Evolutionary conservation across 352 stramenopile genomes (phyloP).

Genomic region (Phytophthora vignae): DNA sequence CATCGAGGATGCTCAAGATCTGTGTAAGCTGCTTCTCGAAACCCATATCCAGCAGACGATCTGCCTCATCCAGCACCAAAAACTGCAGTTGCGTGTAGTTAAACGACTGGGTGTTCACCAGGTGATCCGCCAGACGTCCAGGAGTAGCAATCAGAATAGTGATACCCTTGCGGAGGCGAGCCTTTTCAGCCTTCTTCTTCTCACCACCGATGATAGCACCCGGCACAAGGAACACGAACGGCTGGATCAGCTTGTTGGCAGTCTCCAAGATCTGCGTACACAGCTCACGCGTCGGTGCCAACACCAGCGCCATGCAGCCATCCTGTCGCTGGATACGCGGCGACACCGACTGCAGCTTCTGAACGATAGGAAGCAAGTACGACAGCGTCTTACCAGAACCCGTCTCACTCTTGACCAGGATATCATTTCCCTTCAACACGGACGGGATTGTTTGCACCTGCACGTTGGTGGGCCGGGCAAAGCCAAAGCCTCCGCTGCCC

Average conservation of each 20-base stretch:
- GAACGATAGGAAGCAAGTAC: conserved; percentile 96
- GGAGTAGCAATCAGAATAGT: conserved; percentile 98
- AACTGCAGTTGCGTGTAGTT: conserved; percentile 92
- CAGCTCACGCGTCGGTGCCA: conserved; percentile 96
- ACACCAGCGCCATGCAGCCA: conserved; percentile 91
- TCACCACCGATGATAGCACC: conserved; percentile 95
- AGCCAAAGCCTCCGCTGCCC: conserved; percentile 73
- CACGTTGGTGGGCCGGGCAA: conserved; percentile 78
- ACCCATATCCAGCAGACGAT: conserved; percentile 99
- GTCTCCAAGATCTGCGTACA: conserved; percentile 97
- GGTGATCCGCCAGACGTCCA: conserved; percentile 95
- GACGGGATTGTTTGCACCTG: conserved; percentile 85
- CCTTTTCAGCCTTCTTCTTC: conserved; percentile 92
- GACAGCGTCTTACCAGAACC: conserved; percentile 97
- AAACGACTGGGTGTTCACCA: conserved; percentile 96
- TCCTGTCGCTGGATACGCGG: conserved; percentile 82
- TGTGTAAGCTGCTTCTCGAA: conserved; percentile 99
- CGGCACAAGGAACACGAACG: conserved; percentile 91
- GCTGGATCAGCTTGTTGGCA: conserved; percentile 92
- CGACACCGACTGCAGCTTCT: conserved; percentile 82
- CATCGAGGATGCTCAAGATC: conserved; percentile 96
- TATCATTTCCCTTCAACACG: conserved; percentile 78
- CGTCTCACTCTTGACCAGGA: conserved; percentile 97
- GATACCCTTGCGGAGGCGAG: conserved; percentile 90
- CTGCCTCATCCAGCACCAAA: conserved; percentile 98